Conservation (phyloP, 2,329 filamentous ascomycete species). For the Colletotrichum abscissum region DNA sequence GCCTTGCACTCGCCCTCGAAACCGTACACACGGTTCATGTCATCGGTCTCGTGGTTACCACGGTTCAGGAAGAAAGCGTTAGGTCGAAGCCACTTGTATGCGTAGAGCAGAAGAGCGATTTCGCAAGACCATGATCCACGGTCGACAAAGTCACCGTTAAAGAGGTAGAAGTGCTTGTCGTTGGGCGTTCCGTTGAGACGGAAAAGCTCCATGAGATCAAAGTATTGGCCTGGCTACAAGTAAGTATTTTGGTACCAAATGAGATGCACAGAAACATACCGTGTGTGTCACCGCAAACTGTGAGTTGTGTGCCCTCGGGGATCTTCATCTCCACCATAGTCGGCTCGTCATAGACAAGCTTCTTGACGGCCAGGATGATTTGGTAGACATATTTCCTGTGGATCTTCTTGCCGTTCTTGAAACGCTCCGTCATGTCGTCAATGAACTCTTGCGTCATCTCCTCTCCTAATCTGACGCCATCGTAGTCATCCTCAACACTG, state of each 20-base stretch:
- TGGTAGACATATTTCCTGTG: slow-evolving; percentile 98
- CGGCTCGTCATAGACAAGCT: slow-evolving; percentile 90
- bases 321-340: slow-evolving; percentile 97
- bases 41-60: slow-evolving; percentile 98
- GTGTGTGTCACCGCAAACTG: slow-evolving; percentile 97
- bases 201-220: slow-evolving; percentile 97
- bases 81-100: slow-evolving; percentile 96
- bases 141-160: slow-evolving; percentile 99
- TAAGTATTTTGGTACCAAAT: slow-evolving; percentile 5
- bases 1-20: slow-evolving; percentile 99
- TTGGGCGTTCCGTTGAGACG: slow-evolving; percentile 86
- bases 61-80: slow-evolving; percentile 93
- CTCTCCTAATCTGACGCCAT: slow-evolving; percentile 80
- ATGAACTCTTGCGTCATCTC: slow-evolving; percentile 98
- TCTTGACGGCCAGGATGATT: slow-evolving; percentile 90
- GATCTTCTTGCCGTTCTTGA: slow-evolving; percentile 95
- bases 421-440: slow-evolving; percentile 95
- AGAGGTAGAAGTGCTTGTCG: slow-evolving; percentile 92
- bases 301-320: slow-evolving; percentile 80
- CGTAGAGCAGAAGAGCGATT: slow-evolving; percentile 91
- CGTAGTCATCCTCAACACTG: slow-evolving; percentile 83
- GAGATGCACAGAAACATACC: slow-evolving; percentile 62
- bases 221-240: slow-evolving; percentile 79
- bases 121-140: slow-evolving; percentile 98
- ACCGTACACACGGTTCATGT: slow-evolving; percentile 98